A percentile compares a stretch with the other conserved stretches of the same genome.
Conservation (phyloP, 202 grass and related monocot species). For the Saccharum hybrid region DNA sequence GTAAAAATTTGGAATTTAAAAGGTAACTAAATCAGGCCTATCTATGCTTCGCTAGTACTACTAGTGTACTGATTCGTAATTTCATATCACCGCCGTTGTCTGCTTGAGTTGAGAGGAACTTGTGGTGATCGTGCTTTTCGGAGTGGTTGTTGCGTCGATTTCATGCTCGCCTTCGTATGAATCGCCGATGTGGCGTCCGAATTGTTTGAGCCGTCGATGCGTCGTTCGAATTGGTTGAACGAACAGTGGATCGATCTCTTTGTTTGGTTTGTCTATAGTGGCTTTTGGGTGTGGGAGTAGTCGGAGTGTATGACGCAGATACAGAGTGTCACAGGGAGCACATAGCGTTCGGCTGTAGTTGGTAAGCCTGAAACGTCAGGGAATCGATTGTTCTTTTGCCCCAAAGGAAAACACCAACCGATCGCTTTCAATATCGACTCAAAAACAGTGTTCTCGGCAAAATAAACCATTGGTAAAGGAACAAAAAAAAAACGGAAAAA, state of each 20-base stretch:
- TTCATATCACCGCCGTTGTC: neutral
- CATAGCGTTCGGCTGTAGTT: slow-evolving; percentile 33
- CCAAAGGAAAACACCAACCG: slow-evolving; percentile 32
- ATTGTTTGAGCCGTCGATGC: slow-evolving; percentile 1
- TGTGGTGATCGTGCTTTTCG: neutral
- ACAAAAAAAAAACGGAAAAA: too few relatives aligned
- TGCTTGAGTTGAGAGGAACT: slow-evolving; percentile 2
- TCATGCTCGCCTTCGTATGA: slow-evolving; percentile 9
- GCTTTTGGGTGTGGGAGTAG: neutral
- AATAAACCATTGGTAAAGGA: slow-evolving; percentile 1
- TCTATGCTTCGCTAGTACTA: neutral
- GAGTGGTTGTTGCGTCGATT: slow-evolving; percentile 13
- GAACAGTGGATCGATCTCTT: slow-evolving; percentile 30
- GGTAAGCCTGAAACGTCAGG: slow-evolving; percentile 35
- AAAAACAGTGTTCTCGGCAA: slow-evolving; percentile 8
- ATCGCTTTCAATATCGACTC: slow-evolving; percentile 28
- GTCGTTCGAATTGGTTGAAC: slow-evolving; percentile 9
- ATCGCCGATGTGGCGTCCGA: neutral
- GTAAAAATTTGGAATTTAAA: too few relatives aligned
- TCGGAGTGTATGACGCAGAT: neutral
- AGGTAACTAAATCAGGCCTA: too few relatives aligned
- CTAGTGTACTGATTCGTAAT: neutral
- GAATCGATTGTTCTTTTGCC: slow-evolving; percentile 51
- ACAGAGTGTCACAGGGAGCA: slow-evolving; percentile 1
- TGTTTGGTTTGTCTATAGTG: slow-evolving; percentile 16